Percentiles rank a stretch among this genome's conserved stretches.
Conservation (phyloP, 352 stramenopile species). For the Globisporangium paddicum region DNA sequence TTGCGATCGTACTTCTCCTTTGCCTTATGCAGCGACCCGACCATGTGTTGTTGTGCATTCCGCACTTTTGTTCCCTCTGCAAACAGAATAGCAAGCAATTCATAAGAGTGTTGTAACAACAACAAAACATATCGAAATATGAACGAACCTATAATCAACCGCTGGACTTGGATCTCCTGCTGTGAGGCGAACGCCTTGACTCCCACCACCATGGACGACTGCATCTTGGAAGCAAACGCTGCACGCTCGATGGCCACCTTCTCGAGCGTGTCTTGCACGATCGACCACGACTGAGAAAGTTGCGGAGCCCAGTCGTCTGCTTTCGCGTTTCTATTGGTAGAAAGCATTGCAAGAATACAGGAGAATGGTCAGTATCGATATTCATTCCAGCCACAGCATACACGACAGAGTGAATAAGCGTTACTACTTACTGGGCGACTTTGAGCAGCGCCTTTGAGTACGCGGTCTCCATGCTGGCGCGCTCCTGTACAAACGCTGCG, state of each 20-base stretch:
- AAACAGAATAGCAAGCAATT: too few species aligned
- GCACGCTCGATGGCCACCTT: slow-evolving; percentile 46
- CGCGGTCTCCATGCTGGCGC: slow-evolving; percentile 42
- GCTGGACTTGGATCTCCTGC: slow-evolving; percentile 74
- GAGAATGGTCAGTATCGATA: neutral
- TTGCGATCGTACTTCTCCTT: slow-evolving; percentile 79
- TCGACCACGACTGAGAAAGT: slow-evolving; percentile 47
- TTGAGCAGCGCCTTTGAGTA: slow-evolving; percentile 63
- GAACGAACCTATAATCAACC: slow-evolving; percentile 52
- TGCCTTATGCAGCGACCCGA: slow-evolving; percentile 52
- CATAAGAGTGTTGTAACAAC: too few species aligned
- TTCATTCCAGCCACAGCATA: neutral
- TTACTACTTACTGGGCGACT: slow-evolving; percentile 52
- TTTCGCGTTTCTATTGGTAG: slow-evolving; percentile 31
- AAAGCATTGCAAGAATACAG: too few species aligned
- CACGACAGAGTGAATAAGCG: neutral
- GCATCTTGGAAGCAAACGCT: slow-evolving; percentile 58
- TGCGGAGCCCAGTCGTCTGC: slow-evolving; percentile 70
- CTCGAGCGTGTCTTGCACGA: slow-evolving; percentile 51
- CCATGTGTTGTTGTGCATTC: slow-evolving; percentile 55
- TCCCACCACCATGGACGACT: slow-evolving; percentile 46
- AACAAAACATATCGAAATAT: too few species aligned
- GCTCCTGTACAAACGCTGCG: slow-evolving; percentile 54
- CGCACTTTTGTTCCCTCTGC: slow-evolving; percentile 73
- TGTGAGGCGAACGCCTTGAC: slow-evolving; percentile 67